A percentile compares a stretch with the other conserved stretches of the same genome.
Evolutionary conservation across 441 rosid genomes (phyloP).

Genomic region (Sinapis alba): DNA sequence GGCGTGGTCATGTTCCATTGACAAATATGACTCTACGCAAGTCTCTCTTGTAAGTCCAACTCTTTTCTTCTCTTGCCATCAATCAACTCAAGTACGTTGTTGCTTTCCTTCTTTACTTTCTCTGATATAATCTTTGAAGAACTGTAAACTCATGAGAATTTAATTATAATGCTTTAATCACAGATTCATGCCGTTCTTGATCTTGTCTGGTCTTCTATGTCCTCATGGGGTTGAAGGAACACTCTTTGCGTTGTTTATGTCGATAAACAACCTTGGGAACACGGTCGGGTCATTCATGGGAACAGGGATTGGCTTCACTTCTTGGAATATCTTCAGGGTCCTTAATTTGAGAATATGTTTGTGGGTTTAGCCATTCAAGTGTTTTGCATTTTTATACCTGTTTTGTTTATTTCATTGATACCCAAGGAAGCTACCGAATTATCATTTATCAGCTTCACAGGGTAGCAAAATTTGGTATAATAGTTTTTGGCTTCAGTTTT

Average conservation of each 20-base stretch:
- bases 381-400: conserved; percentile 72
- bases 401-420: conserved; percentile 71
- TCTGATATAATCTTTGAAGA: not conserved
- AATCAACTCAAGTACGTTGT: conserved; percentile 83
- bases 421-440: conserved; percentile 89
- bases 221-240: conserved; percentile 98
- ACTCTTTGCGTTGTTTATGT: conserved; percentile 91
- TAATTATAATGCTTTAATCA: too few relatives aligned
- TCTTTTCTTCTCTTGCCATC: conserved; percentile 81
- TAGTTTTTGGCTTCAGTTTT: not conserved
- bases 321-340: conserved; percentile 83
- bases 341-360: conserved; percentile 71
- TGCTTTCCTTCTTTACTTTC: not conserved
- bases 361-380: conserved; percentile 70
- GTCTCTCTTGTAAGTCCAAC: conserved; percentile 76
- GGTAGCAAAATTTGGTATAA: not conserved
- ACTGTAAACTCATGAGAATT: too few relatives aligned
- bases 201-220: conserved; percentile 86
- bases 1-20: conserved; percentile 97
- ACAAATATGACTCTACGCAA: conserved; percentile 75
- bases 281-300: conserved; percentile 88
- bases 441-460: conserved; percentile 62
- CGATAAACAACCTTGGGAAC: conserved; percentile 82
- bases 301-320: conserved; percentile 78
- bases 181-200: too few relatives aligned